A percentile compares a stretch with the other conserved stretches of the same genome.
Evolutionary conservation across 208 protist species (phyloP).

Genomic region (Acanthamoeba triangularis): DNA sequence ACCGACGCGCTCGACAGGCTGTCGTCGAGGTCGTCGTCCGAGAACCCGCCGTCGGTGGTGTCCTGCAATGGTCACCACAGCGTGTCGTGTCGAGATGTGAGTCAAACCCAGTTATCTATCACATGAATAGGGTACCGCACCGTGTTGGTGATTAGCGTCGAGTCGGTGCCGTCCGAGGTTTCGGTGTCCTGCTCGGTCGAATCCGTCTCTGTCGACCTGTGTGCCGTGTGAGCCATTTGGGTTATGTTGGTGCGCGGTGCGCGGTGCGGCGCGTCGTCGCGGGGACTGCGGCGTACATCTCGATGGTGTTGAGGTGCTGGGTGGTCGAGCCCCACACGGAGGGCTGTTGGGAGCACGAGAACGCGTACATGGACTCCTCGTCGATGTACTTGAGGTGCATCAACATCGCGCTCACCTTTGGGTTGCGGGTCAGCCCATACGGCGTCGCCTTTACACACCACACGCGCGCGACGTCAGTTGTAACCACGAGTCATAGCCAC

Average conservation of each 20-base stretch:
- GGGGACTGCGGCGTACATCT: not conserved
- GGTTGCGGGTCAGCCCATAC: not conserved
- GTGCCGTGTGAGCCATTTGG: not conserved
- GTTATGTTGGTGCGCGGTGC: not conserved
- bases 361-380: slow-evolving; percentile 27
- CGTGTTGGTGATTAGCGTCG: slow-evolving; percentile 22
- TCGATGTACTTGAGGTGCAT: slow-evolving; percentile 46
- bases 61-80: not conserved
- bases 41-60: not conserved
- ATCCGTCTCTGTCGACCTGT: not conserved
- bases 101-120: not conserved
- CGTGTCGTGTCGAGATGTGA: not conserved
- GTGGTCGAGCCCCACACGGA: not conserved
- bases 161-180: slow-evolving; percentile 23
- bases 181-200: slow-evolving; percentile 1
- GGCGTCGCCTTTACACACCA: not conserved
- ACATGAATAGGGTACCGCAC: not conserved
- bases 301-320: not conserved
- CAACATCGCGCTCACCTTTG: not conserved
- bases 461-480: not conserved
- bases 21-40: slow-evolving; percentile 8
- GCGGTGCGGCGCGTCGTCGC: too few species aligned
- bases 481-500: not conserved
- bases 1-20: not conserved
- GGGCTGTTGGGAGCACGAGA: slow-evolving; percentile 34